Conservation (phyloP, 192 early-diverging fungal genomes). For the Radiomyces spectabilis region DNA sequence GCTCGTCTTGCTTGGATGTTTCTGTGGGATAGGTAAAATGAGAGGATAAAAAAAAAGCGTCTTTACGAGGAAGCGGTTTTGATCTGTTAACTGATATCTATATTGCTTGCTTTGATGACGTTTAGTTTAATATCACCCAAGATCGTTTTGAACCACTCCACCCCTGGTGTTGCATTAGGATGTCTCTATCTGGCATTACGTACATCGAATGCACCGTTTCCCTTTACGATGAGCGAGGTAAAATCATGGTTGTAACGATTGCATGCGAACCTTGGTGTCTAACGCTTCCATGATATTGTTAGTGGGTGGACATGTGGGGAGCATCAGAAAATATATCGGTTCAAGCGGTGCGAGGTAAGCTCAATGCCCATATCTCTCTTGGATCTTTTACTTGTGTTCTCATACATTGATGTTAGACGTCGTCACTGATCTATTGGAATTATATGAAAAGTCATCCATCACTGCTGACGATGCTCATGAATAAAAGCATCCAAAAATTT, state of each 20-base stretch:
- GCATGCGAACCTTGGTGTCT: background rate
- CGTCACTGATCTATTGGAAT: conserved; percentile 6
- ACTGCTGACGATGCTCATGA: background rate
- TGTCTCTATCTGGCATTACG: conserved; percentile 27
- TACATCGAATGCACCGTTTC: conserved; percentile 7
- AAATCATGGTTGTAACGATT: background rate
- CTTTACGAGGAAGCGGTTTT: too few relatives aligned
- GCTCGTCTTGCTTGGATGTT: conserved; percentile 26
- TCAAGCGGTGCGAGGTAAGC: conserved; percentile 13
- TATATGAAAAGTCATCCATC: conserved; percentile 4
- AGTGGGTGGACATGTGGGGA: conserved; percentile 27
- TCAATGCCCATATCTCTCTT: background rate
- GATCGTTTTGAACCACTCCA: conserved; percentile 15
- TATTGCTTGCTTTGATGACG: background rate
- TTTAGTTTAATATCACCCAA: conserved; percentile 19
- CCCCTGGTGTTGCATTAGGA: conserved; percentile 18
- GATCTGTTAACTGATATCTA: background rate
- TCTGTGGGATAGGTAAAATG: conserved; percentile 26
- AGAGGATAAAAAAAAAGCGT: too few relatives aligned
- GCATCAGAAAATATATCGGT: conserved; percentile 20
- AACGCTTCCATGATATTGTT: background rate
- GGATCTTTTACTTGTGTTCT: background rate
- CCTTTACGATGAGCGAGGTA: conserved; percentile 22
- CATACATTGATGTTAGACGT: conserved; percentile 1
- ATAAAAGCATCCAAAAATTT: background rate